These are phyloP conservation scores for Backusella tuberculispora DNA, from an alignment of 192 early-diverging fungal species.

Conservation along the genomic window DNA sequence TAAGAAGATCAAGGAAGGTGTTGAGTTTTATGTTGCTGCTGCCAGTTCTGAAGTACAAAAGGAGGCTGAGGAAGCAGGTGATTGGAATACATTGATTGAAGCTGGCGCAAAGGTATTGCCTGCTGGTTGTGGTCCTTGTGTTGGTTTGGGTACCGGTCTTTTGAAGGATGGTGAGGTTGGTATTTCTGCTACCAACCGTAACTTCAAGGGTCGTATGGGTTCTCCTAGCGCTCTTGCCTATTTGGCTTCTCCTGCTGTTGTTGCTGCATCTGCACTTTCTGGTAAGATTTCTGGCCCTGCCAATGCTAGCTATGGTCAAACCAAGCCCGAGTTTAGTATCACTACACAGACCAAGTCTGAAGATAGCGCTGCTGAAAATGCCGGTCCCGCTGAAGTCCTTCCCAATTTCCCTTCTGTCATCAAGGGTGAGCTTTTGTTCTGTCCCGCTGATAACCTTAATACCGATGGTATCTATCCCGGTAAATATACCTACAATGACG, in stretches of 20 bases:
- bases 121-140: conserved; percentile 97
- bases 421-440: conserved; percentile 86
- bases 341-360: conserved; percentile 21
- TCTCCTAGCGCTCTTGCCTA: conserved; percentile 91
- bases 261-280: conserved; percentile 89
- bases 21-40: conserved; percentile 96
- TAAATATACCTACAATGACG: conserved; percentile 98
- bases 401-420: conserved; percentile 78
- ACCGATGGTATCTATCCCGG: conserved; percentile 99
- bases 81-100: conserved; percentile 85
- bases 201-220: conserved; percentile 99
- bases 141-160: conserved; percentile 90
- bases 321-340: conserved; percentile 37
- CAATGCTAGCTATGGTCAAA: not conserved
- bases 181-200: conserved; percentile 98
- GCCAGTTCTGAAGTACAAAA: conserved; percentile 91
- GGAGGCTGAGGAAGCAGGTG: conserved; percentile 82
- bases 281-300: conserved; percentile 70
- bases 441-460: conserved; percentile 94
- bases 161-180: conserved; percentile 96
- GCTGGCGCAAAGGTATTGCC: conserved; percentile 90
- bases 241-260: conserved; percentile 93
- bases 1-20: conserved; percentile 73
- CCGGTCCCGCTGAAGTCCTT: conserved; percentile 42
- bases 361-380: conserved; percentile 28